Evolutionary conservation across 2,329 filamentous ascomycete genomes (phyloP).

Genomic region (Hypoxylon sp.): DNA sequence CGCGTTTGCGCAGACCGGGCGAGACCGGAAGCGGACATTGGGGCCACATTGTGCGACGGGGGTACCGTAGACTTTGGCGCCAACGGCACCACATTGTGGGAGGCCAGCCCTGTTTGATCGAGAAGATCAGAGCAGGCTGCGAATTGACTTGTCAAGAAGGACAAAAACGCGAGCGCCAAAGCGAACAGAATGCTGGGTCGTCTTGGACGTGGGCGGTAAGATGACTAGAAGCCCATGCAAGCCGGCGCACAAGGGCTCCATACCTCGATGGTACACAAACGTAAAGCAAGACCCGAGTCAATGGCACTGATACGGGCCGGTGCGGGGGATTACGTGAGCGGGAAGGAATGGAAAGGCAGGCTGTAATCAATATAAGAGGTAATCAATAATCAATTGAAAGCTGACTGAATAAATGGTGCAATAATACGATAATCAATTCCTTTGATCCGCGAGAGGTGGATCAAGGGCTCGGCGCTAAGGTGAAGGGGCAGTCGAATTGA

Average conservation of each 20-base stretch:
- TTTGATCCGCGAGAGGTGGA: conserved; percentile 14
- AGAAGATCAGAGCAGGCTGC: conserved; percentile 16
- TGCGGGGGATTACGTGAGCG: conserved; percentile 42
- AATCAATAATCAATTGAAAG: conserved; percentile 14
- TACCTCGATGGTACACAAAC: conserved; percentile 18
- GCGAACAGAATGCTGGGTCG: conserved; percentile 8
- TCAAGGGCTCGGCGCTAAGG: not conserved
- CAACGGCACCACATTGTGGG: conserved; percentile 20
- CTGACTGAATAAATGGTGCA: conserved; percentile 14
- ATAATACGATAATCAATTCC: conserved; percentile 9
- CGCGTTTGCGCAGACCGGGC: conserved; percentile 10
- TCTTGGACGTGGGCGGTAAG: conserved; percentile 14
- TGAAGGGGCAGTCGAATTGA: conserved; percentile 1
- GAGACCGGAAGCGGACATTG: conserved; percentile 30
- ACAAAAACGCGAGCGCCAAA: conserved; percentile 7
- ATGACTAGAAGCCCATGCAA: conserved; percentile 31
- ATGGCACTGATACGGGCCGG: conserved; percentile 34
- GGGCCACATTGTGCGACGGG: conserved; percentile 24
- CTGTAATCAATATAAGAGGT: conserved; percentile 12
- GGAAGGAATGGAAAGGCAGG: conserved; percentile 11
- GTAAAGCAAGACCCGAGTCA: conserved; percentile 30
- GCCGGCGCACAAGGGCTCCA: conserved; percentile 14
- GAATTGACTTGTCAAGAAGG: conserved; percentile 4
- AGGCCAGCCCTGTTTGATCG: conserved; percentile 18
- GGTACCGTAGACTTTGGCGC: conserved; percentile 9